A percentile compares a stretch with the other conserved stretches of the same genome.
Evolutionary conservation across 768 basidiomycete genomes (phyloP).

Genomic region (Kwoniella dendrophila): DNA sequence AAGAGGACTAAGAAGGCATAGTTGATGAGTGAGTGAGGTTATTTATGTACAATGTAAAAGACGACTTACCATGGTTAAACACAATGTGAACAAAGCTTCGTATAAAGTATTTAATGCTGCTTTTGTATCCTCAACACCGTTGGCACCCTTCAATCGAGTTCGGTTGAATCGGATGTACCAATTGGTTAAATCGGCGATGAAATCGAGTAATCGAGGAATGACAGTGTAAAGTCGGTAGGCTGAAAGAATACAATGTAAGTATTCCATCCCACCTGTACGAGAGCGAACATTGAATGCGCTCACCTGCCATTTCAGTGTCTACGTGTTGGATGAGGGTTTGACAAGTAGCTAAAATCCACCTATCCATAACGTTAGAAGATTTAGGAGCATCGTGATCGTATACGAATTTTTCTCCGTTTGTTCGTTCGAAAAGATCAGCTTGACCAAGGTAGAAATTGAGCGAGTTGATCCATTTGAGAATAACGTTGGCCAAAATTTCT

Average conservation of each 20-base stretch:
- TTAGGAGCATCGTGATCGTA: slow-evolving; percentile 84
- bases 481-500: slow-evolving; percentile 92
- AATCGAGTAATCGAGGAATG: slow-evolving; percentile 86
- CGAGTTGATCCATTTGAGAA: slow-evolving; percentile 96
- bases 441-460: slow-evolving; percentile 99
- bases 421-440: slow-evolving; percentile 80
- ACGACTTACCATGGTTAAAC: slow-evolving; percentile 81
- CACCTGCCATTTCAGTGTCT: slow-evolving; percentile 86
- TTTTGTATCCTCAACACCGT: slow-evolving; percentile 81
- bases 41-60: neutral
- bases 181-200: slow-evolving; percentile 95
- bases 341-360: slow-evolving; percentile 97
- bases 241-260: slow-evolving; percentile 20
- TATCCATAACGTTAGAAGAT: slow-evolving; percentile 94
- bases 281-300: slow-evolving; percentile 26
- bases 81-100: slow-evolving; percentile 90
- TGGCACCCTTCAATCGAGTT: slow-evolving; percentile 90
- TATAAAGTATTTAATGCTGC: slow-evolving; percentile 92
- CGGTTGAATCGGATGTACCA: slow-evolving; percentile 99
- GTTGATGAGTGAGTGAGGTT: neutral
- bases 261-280: neutral
- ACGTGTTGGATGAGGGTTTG: slow-evolving; percentile 93
- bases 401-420: slow-evolving; percentile 71
- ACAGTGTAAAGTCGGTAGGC: slow-evolving; percentile 95
- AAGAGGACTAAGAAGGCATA: slow-evolving; percentile 71